Conservation (phyloP, 192 early-diverging fungal genomes). For the Backusella macrospora region DNA sequence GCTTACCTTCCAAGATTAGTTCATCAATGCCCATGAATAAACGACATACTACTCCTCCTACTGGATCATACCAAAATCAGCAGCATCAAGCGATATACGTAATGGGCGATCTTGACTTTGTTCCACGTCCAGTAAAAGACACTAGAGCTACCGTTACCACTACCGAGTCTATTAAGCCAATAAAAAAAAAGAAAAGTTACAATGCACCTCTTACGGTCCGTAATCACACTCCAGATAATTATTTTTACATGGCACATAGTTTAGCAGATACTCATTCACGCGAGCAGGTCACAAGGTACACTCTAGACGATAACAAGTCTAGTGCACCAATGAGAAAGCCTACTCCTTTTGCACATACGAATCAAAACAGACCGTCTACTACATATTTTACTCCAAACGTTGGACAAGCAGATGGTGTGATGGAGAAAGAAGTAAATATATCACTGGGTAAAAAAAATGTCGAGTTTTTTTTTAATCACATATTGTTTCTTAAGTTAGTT, state of each 20-base stretch:
- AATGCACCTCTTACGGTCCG: conserved; percentile 1
- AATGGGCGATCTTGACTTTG: not conserved
- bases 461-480: not conserved
- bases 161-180: not conserved
- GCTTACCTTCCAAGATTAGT: not conserved
- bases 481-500: not conserved
- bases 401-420: not conserved
- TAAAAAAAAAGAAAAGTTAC: not conserved
- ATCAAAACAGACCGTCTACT: not conserved
- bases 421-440: not conserved
- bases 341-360: not conserved
- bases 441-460: not conserved
- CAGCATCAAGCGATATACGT: not conserved
- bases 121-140: not conserved
- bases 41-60: not conserved
- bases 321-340: conserved; percentile 5
- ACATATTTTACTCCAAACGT: not conserved
- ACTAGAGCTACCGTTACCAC: not conserved
- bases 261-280: conserved; percentile 9
- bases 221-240: not conserved
- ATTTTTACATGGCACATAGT: conserved; percentile 1
- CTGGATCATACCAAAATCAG: not conserved
- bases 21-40: not conserved
- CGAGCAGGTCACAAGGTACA: conserved; percentile 10
- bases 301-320: conserved; percentile 5